Base-by-base conservation (phyloP, 2,329 filamentous ascomycete species). In the Aspergillus cejpii region DNA sequence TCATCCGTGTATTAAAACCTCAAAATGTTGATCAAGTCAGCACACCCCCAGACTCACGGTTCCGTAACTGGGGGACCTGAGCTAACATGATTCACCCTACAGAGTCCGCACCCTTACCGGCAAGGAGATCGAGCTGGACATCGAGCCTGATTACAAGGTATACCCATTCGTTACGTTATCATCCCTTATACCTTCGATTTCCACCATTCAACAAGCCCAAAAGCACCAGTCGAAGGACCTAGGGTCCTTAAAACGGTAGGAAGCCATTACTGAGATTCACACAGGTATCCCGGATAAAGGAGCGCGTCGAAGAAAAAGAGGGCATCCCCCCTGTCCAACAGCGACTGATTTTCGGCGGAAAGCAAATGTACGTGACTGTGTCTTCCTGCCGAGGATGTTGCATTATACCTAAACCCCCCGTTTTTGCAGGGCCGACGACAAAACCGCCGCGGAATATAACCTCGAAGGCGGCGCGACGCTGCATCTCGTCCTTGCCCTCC, bases 261-360 rank as follows among this genome's bases (percentile, higher is more conserved):
- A 17, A 20, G 3, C 17, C 10, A 10, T 17, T 34, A 34, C 37
- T 20, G 5, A 37, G 19, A 19, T 1, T 17, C n/a, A 37, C 37
- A 17, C 55, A 94, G 89, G 87, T 97, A 58, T 84, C 85, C 31
- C 83, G 90, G 68, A 97, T 98, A 77, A 98, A 98, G 78, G 92
- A 97, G 73, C 90, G 91, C 62, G 92, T 98, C 44, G 92, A 98
- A 71, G 92, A 98, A 75, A 97, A 97, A 73, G 92, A 97, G 67
- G 92, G 92, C 45, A 98, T 98, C 60, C 91, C 92, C 34, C 92
- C 92, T 1, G 89, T 92, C 14, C 92, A 98, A 72, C 92, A 98
- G 72, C 84, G 92, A 47, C 75, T 98, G 55, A 98, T 98, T 62
- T 96, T 85, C 65, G 89, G 91, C 43, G 92, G 92, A 62, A 98